Base-by-base conservation (phyloP, 202 grass and related monocot genomes). In the Setaria viridis region DNA sequence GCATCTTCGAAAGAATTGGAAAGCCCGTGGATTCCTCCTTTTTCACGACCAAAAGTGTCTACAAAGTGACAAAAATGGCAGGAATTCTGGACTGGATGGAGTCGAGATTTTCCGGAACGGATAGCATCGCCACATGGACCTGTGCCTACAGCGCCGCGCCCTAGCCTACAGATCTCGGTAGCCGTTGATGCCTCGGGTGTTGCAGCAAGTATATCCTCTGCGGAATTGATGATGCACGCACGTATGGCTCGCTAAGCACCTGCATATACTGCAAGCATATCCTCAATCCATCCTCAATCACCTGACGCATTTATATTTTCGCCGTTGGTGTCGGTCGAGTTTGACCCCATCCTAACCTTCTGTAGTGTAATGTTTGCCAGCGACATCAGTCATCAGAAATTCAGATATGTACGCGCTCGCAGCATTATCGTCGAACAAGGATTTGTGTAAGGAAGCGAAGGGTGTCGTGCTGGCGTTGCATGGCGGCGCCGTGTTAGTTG, bases 101-200 rank as follows among this genome's bases (percentile, higher is more conserved):
- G 48, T 21, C 8, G 56, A 59, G 57, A 8, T 13, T 29, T 10
- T 16, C 13, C 6, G 0, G 62, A 81, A 39, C 10, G 72, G 85
- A 87, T 82, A 82, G 34, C 43, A 62, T 50, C 46, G 79, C 85
- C 85, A 82, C 71, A 50, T 70, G 79, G 41, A 70, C 57, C 16
- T 17, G 60, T 2, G 9, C 7, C 59, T 32, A 46, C 43, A 46
- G 34, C 8, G 17, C 67, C 57, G 7, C 25, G 10, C 41, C n/a
- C 58, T n/a, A 9, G 29, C 15, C 11, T 62, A 51, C 53, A 55
- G 2, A 20, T 47, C 67, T 34, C 39, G 32, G 59, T 67, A 75
- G 60, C 78, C 39, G 49, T 58, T 48, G 6, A 75, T 74, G 47
- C 1, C 58, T 80, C 62, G 57, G 76, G 84, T 16, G 1, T 21